Conservation (phyloP, 2,329 filamentous ascomycete genomes). For the Claviceps sp. region DNA sequence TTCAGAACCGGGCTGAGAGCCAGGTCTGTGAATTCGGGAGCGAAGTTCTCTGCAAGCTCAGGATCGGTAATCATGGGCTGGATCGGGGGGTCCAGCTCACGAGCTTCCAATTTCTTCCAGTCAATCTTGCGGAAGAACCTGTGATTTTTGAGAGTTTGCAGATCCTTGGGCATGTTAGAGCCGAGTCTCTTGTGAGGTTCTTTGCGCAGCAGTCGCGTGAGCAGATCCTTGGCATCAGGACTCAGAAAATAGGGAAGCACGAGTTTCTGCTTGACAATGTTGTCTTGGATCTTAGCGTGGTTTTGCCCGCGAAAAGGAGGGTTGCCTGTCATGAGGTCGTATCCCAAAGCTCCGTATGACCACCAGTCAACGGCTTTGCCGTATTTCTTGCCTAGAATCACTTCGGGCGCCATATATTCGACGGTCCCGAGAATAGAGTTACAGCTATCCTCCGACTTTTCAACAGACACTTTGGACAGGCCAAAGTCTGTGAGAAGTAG, state of each 20-base stretch:
- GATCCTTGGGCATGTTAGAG: conserved; percentile 75
- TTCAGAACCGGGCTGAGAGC: conserved; percentile 60
- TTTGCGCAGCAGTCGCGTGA: conserved; percentile 81
- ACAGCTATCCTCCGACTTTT: conserved; percentile 46
- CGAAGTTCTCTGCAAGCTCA: conserved; percentile 92
- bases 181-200: conserved; percentile 85
- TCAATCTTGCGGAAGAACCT: conserved; percentile 96
- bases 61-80: conserved; percentile 90
- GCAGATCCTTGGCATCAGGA: conserved; percentile 83
- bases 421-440: conserved; percentile 89
- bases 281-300: conserved; percentile 88
- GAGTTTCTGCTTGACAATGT: conserved; percentile 88
- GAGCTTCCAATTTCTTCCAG: conserved; percentile 73
- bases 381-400: conserved; percentile 77
- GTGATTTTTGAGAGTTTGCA: conserved; percentile 76
- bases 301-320: conserved; percentile 87
- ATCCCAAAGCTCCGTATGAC: conserved; percentile 88
- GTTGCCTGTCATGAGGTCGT: conserved; percentile 81
- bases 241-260: conserved; percentile 80
- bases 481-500: conserved; percentile 93
- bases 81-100: conserved; percentile 80
- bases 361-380: conserved; percentile 97
- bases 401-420: conserved; percentile 98
- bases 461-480: conserved; percentile 82
- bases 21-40: conserved; percentile 78